phyloP scores from a whole-genome alignment of 306 rosid species.

The Rubus parviflorus region DNA sequence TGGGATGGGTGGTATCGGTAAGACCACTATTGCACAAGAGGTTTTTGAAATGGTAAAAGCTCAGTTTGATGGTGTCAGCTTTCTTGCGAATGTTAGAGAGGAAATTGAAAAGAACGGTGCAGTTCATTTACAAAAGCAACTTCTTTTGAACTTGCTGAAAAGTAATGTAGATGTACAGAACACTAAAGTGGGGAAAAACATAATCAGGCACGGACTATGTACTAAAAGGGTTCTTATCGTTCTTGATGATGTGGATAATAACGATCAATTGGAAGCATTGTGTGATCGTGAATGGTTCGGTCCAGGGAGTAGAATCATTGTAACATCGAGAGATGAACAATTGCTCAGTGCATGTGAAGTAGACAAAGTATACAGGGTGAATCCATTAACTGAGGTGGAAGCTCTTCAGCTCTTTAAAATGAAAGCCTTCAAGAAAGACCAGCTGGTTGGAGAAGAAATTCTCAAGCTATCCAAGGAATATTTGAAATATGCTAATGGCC shows the following conservation, averaged over 20 bases:
- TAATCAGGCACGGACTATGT: not conserved
- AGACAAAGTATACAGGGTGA: not conserved
- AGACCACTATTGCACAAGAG: not conserved
- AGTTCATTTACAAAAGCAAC: conserved; percentile 3
- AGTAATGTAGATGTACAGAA: not conserved
- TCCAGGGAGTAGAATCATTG: conserved; percentile 12
- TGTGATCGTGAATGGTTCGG: conserved; percentile 5
- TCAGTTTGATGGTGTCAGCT: conserved; percentile 2
- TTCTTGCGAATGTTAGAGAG: conserved; percentile 5
- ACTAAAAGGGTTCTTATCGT: conserved; percentile 11
- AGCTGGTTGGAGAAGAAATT: conserved; percentile 3
- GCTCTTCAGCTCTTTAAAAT: conserved; percentile 1
- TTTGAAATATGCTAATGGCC: conserved; percentile 13
- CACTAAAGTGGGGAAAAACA: not conserved
- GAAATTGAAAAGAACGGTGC: not conserved
- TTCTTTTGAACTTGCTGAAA: not conserved
- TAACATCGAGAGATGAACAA: conserved; percentile 18
- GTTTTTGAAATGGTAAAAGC: not conserved
- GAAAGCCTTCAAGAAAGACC: not conserved
- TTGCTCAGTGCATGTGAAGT: not conserved
- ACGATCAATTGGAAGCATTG: conserved; percentile 8
- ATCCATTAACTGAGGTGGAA: not conserved
- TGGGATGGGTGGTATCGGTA: conserved; percentile 16
- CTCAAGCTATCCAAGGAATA: not conserved
- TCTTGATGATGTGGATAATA: conserved; percentile 17